A percentile compares a stretch with the other conserved stretches of the same genome.
phyloP scores from a whole-genome alignment of 164 flowering plant genomes.

The Dillenia suffruticosa region DNA sequence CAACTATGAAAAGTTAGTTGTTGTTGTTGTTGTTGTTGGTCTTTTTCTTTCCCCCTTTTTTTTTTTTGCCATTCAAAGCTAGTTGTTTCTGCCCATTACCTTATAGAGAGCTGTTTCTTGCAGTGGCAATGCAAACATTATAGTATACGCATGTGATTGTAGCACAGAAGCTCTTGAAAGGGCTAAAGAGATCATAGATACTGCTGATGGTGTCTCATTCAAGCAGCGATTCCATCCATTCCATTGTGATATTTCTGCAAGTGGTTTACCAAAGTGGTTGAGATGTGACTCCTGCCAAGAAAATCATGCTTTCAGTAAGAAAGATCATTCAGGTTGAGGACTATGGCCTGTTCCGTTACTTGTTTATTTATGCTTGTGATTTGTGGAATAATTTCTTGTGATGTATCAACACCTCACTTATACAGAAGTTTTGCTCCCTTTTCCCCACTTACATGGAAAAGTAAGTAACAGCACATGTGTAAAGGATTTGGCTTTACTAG shows the following conservation, averaged over 20 bases:
- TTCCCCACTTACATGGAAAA: conserved; percentile 25
- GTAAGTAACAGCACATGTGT: conserved; percentile 6
- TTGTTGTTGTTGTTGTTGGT: not conserved
- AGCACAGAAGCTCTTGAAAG: conserved; percentile 73
- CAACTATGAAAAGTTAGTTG: not conserved
- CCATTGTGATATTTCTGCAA: conserved; percentile 57
- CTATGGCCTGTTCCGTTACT: not conserved
- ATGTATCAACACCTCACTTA: not conserved
- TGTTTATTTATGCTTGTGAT: not conserved
- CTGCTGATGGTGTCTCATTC: conserved; percentile 19
- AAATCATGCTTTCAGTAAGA: conserved; percentile 8
- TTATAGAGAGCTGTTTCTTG: conserved; percentile 1
- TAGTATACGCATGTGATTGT: conserved; percentile 86
- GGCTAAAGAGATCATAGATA: conserved; percentile 40
- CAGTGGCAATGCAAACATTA: conserved; percentile 44
- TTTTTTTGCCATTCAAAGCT: not conserved
- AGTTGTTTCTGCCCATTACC: conserved; percentile 2
- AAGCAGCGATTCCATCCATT: conserved; percentile 61
- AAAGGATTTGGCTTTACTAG: conserved; percentile 7
- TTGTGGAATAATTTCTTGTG: not conserved
- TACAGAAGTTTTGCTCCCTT: conserved; percentile 1
- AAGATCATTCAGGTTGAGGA: conserved; percentile 35
- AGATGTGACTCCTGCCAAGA: conserved; percentile 41
- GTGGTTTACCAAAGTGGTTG: conserved; percentile 73
- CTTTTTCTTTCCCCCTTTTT: not conserved